A percentile compares a stretch with the other conserved stretches of the same genome.
phyloP scores from a whole-genome alignment of 2,329 filamentous ascomycete species.

The Akanthomyces uredinophilus region DNA sequence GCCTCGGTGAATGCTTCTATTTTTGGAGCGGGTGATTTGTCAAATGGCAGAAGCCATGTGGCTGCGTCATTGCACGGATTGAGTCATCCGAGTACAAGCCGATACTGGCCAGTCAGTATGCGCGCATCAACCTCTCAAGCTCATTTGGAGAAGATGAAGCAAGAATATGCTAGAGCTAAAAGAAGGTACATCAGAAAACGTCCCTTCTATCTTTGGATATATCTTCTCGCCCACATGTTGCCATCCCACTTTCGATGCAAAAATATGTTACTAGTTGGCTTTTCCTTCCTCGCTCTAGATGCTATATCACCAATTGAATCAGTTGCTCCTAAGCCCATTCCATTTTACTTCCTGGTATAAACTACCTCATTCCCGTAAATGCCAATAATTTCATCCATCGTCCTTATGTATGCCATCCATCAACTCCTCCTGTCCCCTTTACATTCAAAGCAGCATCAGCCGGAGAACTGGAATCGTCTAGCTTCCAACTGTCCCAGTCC shows the following conservation, averaged over 20 bases:
- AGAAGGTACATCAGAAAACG: neutral
- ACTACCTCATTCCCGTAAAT: constrained; percentile 15
- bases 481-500: constrained; percentile 84
- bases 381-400: constrained; percentile 16
- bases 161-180: too few species aligned
- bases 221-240: neutral
- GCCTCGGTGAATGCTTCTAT: too few species aligned
- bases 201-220: neutral
- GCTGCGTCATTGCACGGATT: too few species aligned
- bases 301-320: constrained; percentile 14
- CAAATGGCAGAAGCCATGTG: too few species aligned
- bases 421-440: constrained; percentile 9
- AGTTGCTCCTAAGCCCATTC: constrained; percentile 8
- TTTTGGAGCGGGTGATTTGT: too few species aligned
- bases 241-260: neutral
- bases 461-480: constrained; percentile 74
- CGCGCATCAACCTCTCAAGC: too few species aligned
- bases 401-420: constrained; percentile 15
- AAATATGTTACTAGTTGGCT: neutral
- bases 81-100: too few species aligned
- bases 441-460: constrained; percentile 22
- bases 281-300: constrained; percentile 6
- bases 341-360: constrained; percentile 9
- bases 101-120: too few species aligned
- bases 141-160: too few species aligned